phyloP scores from a whole-genome alignment of 2,329 filamentous ascomycete species.

The Emergomyces pasteurianus region DNA sequence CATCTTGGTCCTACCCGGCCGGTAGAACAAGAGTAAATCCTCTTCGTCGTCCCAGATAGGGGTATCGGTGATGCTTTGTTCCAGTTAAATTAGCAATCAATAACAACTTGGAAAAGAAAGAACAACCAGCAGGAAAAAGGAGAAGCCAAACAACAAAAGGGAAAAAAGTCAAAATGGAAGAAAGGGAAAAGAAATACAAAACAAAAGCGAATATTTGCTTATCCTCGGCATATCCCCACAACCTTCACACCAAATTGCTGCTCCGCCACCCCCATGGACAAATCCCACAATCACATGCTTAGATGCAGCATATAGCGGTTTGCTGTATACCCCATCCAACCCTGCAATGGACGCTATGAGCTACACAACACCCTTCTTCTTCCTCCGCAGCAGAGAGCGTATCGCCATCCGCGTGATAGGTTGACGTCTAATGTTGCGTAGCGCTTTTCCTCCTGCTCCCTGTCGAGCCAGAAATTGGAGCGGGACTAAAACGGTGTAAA shows the following conservation, averaged over 20 bases:
- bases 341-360: conserved; percentile 24
- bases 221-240: conserved; percentile 22
- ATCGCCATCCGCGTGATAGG: conserved; percentile 27
- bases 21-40: background rate
- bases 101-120: too few relatives aligned
- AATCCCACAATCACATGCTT: conserved; percentile 32
- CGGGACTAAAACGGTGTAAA: conserved; percentile 5
- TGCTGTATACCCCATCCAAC: conserved; percentile 13
- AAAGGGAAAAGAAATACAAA: background rate
- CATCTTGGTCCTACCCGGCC: background rate
- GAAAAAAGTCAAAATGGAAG: background rate
- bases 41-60: conserved; percentile 16
- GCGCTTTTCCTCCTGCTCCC: conserved; percentile 15
- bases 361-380: conserved; percentile 27
- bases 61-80: conserved; percentile 14
- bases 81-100: background rate
- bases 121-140: background rate
- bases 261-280: conserved; percentile 23
- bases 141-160: too few relatives aligned
- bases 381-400: conserved; percentile 6
- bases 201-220: too few relatives aligned
- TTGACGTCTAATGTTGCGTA: conserved; percentile 26
- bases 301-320: conserved; percentile 24
- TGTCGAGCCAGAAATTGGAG: conserved; percentile 28
- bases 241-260: conserved; percentile 24